Conservation (phyloP, 1,139 yeast species). For the Candida neerlandica region DNA sequence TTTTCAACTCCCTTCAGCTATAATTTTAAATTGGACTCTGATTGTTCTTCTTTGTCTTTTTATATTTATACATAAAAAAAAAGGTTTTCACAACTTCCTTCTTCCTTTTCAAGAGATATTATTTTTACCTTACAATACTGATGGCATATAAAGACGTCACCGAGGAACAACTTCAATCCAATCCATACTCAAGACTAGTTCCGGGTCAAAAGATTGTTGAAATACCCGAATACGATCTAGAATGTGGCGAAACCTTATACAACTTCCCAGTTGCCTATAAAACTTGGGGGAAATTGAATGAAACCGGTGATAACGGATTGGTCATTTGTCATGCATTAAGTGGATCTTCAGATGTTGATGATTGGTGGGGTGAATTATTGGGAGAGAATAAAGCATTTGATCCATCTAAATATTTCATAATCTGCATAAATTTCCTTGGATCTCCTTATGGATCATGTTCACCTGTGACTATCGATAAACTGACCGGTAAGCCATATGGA, state of each 20-base stretch:
- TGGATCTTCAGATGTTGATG: constrained; percentile 92
- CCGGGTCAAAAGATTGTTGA: constrained; percentile 80
- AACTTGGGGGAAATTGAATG: constrained; percentile 82
- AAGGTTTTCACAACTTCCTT: background rate
- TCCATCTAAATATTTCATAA: constrained; percentile 79
- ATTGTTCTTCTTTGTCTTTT: background rate
- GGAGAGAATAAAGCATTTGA: constrained; percentile 90
- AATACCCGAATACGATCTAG: constrained; percentile 74
- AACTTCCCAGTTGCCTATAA: constrained; percentile 93
- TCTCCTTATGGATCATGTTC: constrained; percentile 97
- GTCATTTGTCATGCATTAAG: constrained; percentile 94
- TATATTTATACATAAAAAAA: background rate
- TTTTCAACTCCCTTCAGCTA: background rate
- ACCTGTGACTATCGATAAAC: constrained; percentile 76
- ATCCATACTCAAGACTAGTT: constrained; percentile 74
- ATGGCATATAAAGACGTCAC: constrained; percentile 39
- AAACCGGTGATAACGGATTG: constrained; percentile 68
- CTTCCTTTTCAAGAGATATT: background rate
- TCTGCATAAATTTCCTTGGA: constrained; percentile 89
- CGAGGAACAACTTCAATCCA: constrained; percentile 49
- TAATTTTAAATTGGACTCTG: background rate
- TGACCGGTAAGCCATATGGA: constrained; percentile 77
- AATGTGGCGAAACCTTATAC: constrained; percentile 74
- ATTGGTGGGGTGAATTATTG: constrained; percentile 98
- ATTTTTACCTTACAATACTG: background rate